Conservation (phyloP, 73 alveolate species). For the Uronychia setigera region DNA sequence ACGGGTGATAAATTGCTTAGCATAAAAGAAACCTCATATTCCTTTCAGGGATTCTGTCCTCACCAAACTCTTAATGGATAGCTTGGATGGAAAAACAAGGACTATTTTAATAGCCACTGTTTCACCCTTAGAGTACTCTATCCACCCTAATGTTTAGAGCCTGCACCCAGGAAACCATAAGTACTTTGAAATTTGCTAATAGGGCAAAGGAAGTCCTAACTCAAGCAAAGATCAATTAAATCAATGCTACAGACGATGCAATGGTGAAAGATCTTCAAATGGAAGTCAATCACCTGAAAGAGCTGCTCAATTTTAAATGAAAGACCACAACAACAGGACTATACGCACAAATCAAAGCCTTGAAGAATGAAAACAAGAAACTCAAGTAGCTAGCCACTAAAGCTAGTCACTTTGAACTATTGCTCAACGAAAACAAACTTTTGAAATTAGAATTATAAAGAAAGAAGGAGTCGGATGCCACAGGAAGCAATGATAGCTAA, state of each 20-base stretch:
- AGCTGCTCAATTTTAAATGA: conserved; percentile 63
- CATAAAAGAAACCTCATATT: conserved; percentile 51
- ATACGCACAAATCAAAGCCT: conserved; percentile 24
- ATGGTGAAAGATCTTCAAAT: conserved; percentile 71
- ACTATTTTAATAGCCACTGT: conserved; percentile 39
- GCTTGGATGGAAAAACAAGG: conserved; percentile 87
- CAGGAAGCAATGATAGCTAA: background rate
- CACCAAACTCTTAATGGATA: conserved; percentile 82
- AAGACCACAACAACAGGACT: conserved; percentile 57
- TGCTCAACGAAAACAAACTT: conserved; percentile 73
- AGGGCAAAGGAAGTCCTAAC: conserved; percentile 34
- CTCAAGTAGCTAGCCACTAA: conserved; percentile 63
- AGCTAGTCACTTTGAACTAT: conserved; percentile 64
- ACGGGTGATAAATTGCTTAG: conserved; percentile 39
- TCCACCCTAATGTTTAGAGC: conserved; percentile 17
- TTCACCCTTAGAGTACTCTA: background rate
- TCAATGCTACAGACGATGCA: conserved; percentile 66
- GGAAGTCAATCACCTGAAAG: conserved; percentile 74
- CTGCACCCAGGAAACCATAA: conserved; percentile 25
- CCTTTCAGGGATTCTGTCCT: conserved; percentile 89
- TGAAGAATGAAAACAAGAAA: conserved; percentile 77
- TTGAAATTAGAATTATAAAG: conserved; percentile 65
- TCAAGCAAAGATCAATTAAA: background rate
- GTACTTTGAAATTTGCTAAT: conserved; percentile 46
- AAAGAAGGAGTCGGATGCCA: background rate